A percentile compares a stretch with the other conserved stretches of the same genome.
phyloP scores from a whole-genome alignment of 176 grass and related monocot genomes.

The Dactylis glomerata region DNA sequence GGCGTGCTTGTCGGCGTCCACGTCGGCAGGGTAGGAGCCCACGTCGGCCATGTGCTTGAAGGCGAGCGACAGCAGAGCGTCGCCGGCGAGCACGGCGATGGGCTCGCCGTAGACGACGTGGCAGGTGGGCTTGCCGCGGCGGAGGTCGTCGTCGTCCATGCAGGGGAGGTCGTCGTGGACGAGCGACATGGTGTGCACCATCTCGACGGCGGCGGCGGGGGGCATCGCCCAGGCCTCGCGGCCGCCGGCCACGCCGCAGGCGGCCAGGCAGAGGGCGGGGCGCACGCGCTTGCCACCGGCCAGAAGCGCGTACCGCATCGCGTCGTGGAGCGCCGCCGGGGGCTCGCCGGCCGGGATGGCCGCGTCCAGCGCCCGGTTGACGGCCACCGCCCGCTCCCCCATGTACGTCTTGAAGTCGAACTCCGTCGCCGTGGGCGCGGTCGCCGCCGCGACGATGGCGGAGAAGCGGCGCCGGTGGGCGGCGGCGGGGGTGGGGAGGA shows the following conservation, averaged over 20 bases:
- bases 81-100: conserved; percentile 68
- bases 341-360: conserved; percentile 32
- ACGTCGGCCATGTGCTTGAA: conserved; percentile 52
- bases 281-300: conserved; percentile 83
- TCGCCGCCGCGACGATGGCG: conserved; percentile 46
- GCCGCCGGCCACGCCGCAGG: conserved; percentile 55
- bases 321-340: conserved; percentile 56
- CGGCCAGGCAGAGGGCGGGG: conserved; percentile 60
- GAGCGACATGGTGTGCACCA: conserved; percentile 90
- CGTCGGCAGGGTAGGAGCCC: conserved; percentile 47
- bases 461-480: conserved; percentile 35
- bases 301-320: conserved; percentile 81
- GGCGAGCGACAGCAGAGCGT: conserved; percentile 66
- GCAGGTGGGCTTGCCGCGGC: conserved; percentile 66
- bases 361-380: conserved; percentile 57
- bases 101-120: conserved; percentile 70
- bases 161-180: conserved; percentile 82
- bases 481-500: conserved; percentile 6
- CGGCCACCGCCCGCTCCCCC: conserved; percentile 49
- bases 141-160: conserved; percentile 86
- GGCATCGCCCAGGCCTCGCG: conserved; percentile 54
- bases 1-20: conserved; percentile 47
- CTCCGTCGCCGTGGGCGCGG: conserved; percentile 15
- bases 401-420: conserved; percentile 81
- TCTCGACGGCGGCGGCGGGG: conserved; percentile 60